Evolutionary conservation across 1,284 basidiomycete species (phyloP).

Genomic region (Cutaneotrichosporon sp.): DNA sequence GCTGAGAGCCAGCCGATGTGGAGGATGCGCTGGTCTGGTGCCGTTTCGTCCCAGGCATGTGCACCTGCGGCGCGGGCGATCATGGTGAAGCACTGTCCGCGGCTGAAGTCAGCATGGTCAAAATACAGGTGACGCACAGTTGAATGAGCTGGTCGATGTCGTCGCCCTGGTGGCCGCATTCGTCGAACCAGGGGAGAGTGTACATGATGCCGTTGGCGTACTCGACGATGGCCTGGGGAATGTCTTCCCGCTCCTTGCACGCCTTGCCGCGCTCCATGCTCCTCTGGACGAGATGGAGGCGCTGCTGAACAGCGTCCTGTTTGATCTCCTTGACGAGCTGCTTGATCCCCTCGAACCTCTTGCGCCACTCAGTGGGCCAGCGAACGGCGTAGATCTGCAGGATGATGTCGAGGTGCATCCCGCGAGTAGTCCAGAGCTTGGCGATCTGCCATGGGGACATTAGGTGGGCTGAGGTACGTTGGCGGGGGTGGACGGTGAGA

Average conservation of each 20-base stretch:
- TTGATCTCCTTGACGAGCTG: neutral
- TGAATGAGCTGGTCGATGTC: neutral
- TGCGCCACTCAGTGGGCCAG: neutral
- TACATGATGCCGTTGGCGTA: neutral
- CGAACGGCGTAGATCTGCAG: neutral
- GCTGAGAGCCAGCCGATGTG: neutral
- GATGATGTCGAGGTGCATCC: conserved; percentile 3
- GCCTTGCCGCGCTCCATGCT: neutral
- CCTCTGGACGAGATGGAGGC: neutral
- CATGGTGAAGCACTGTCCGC: neutral
- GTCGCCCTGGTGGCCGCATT: neutral
- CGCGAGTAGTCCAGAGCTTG: conserved; percentile 1
- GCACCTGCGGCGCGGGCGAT: neutral
- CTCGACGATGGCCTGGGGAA: neutral
- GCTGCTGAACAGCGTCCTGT: neutral
- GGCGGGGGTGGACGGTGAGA: neutral
- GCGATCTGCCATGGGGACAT: neutral
- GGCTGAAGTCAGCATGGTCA: neutral
- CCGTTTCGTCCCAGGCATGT: too few relatives aligned
- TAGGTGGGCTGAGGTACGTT: neutral
- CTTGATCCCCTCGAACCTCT: neutral
- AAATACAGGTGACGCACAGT: neutral
- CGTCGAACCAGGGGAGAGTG: neutral
- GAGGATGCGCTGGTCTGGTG: neutral
- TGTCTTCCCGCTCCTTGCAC: neutral